Conservation (phyloP, 2,329 filamentous ascomycete species). For the Pseudocercospora eumusae region DNA sequence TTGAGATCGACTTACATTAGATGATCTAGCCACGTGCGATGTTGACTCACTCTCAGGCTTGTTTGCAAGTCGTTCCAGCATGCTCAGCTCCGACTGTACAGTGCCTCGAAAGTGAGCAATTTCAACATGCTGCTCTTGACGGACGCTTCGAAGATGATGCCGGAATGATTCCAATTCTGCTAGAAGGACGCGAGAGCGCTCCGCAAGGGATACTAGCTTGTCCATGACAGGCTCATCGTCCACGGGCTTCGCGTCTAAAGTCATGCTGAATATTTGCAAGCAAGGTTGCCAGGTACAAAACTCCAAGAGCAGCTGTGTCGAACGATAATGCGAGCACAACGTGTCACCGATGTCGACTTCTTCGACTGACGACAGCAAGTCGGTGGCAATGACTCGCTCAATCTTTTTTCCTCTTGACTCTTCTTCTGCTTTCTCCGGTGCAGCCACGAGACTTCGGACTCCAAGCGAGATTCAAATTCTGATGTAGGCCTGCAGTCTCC, state of each 20-base stretch:
- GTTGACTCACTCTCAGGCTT: slow-evolving; percentile 32
- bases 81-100: slow-evolving; percentile 40
- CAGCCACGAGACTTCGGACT: not conserved
- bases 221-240: slow-evolving; percentile 19
- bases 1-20: slow-evolving; percentile 48
- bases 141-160: slow-evolving; percentile 38
- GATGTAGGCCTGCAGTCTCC: not conserved
- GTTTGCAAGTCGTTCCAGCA: slow-evolving; percentile 36
- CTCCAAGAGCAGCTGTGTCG: not conserved
- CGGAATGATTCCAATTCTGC: slow-evolving; percentile 48
- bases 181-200: slow-evolving; percentile 43
- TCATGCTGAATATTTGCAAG: not conserved
- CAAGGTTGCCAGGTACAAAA: not conserved
- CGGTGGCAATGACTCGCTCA: not conserved
- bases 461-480: not conserved
- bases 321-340: not conserved
- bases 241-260: not conserved
- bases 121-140: slow-evolving; percentile 42
- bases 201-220: slow-evolving; percentile 35
- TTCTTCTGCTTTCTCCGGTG: not conserved
- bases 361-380: not conserved
- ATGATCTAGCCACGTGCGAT: slow-evolving; percentile 62
- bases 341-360: not conserved
- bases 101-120: slow-evolving; percentile 39
- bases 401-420: not conserved